phyloP scores from a whole-genome alignment of 495 filamentous ascomycete genomes.

The Podospora didyma region DNA sequence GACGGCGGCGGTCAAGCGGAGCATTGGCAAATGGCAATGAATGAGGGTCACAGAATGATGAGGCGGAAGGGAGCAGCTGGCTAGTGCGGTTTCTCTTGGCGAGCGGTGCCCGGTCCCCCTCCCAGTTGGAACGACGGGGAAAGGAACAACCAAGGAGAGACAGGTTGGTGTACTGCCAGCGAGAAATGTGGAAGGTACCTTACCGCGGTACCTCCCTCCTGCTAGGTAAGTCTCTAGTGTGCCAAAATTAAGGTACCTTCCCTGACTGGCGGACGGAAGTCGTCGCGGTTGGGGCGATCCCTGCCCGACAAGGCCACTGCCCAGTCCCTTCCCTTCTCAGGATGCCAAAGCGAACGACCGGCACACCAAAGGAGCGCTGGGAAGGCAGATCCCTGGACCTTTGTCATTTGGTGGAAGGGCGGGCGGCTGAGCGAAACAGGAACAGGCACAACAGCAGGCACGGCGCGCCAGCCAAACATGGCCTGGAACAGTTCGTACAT shows the following conservation, averaged over 20 bases:
- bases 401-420: not conserved
- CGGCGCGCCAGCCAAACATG: not conserved
- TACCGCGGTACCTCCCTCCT: constrained; percentile 1
- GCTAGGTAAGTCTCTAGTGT: not conserved
- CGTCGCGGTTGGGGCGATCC: not conserved
- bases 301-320: not conserved
- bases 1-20: constrained; percentile 30
- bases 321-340: constrained; percentile 4
- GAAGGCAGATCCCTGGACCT: not conserved
- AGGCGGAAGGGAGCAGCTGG: constrained; percentile 8
- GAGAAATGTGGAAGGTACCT: no score
- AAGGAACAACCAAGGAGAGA: no score
- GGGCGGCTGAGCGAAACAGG: constrained; percentile 14
- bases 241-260: not conserved
- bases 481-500: no score
- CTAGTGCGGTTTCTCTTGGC: constrained; percentile 3
- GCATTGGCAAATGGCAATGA: constrained; percentile 14
- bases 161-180: no score
- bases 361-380: not conserved
- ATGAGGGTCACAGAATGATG: no score
- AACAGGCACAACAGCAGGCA: constrained; percentile 7
- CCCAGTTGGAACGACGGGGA: not conserved
- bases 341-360: not conserved
- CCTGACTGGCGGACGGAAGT: no score
- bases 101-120: not conserved